Evolutionary conservation across 768 basidiomycete genomes (phyloP), one percentile per base, ranked within the genome.

Genomic region (Fibroporia radiculosa): DNA sequence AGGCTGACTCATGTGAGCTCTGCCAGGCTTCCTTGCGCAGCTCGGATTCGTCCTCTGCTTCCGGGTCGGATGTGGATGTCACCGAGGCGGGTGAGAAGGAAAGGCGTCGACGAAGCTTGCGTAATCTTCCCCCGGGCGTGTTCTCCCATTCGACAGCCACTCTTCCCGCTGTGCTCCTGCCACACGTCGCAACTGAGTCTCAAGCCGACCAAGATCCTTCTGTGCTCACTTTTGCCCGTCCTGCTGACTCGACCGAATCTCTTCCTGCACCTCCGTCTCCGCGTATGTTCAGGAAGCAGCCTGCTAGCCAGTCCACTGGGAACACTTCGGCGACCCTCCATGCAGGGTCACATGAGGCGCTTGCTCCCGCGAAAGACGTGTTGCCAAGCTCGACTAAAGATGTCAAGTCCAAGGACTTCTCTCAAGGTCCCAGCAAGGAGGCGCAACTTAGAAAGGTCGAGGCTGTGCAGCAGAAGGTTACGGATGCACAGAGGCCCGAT

Each of bases 231-330:
- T 82, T 92, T 62, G 84, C 80, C 19, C 75, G 90, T 38, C 86
- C 91, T 13, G 80, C 74, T 10, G 72, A 76, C 41, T 85, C 83
- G 11, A 90, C 89, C 6, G 86, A 88, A 66, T 78, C 77, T 48
- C 66, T 86, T 8, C 74, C 74, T 10, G 53, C 58, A 10, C 58
- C 64, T 23, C 59, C 63, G 6, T 44, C 49, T 12, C 42, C 42
- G 10, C n/a, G 22, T 3, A 8, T 42, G 13, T 42, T 42, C 41
- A n/a, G 6, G 26, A 44, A 35, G 20, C 4, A 27, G 13, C 23
- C 32, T 11, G 16, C 41, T 10, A 26, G 16, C 10, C 42, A 35
- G 22, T 35, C 33, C 24, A 23, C 38, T 5, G 38, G 38, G 11
- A 22, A 27, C 16, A 39, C 38, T 16, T 8, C 19, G 8, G 20